Base-by-base conservation (phyloP, 1,284 basidiomycete species). In the Coniophora puteana region DNA sequence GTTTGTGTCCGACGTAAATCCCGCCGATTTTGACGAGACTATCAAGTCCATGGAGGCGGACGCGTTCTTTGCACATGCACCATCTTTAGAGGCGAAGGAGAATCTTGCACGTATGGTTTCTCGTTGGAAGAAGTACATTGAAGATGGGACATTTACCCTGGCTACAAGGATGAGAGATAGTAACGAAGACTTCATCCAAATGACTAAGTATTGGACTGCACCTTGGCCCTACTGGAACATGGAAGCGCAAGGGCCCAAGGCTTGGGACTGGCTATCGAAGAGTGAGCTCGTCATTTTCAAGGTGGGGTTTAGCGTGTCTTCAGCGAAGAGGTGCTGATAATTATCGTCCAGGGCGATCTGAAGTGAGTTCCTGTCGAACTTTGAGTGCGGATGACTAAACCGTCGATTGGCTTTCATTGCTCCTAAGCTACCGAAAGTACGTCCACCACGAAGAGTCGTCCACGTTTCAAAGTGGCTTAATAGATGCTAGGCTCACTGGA, bases 1-100 rank as follows among this genome's bases (percentile, higher is more conserved):
- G 93, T 97, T 95, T 57, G 93, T 95, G 37, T 92, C 87, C 11
- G 91, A 93, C 59, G 91, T 93, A 16, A 83, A 87, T 2, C 90
- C 91, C 2, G 66, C 70, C 18, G 91, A 93, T 61, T 93, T 91
- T 58, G 58, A 62, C 47, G 69, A 66, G 28, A 72, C 75, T 1
- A 70, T 84, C 33, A 45, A 54, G 1, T 67, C 66, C 4, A 66
- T 86, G 1, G 64, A 75, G 46, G 84, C 89, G 49, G 73, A 83
- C 36, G 56, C 75, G 0, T 78, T 80, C 58, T 84, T 81, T 59
- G 56, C 67, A 58, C 53, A 10, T 39, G 55, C 13, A 41, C 50
- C 56, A 11, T 37, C 56, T 22, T 28, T 48, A 17, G 48, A 50
- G 7, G 50, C 56, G 4, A 42, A 44, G 4, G 59, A 64, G 11